Evolutionary conservation across 2,329 filamentous ascomycete species (phyloP), one percentile per base, ranked within the genome.

Genomic region (Tolypocladium tundrense): DNA sequence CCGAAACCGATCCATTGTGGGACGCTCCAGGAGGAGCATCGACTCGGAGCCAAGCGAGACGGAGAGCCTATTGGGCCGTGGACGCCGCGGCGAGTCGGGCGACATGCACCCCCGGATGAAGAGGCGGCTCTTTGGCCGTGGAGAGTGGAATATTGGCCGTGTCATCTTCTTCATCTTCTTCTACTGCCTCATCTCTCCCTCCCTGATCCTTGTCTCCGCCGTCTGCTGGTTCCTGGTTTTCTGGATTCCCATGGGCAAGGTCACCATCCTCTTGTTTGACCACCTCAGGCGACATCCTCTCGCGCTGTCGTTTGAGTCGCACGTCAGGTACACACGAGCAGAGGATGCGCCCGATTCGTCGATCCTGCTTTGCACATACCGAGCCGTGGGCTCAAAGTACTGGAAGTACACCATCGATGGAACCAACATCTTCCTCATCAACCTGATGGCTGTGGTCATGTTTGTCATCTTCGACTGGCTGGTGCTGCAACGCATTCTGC

Each of bases 371-470:
- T 99, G 94, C 80, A 99, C 94, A 7, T 99, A 99, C 75, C 88
- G 95, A 59, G 94, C 94, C 50, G 93, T 95, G 14, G 94, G 94
- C 14, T 80, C 86, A 64, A 93, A 93, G 72, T 99, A 99, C 77
- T 99, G 95, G 93, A 99, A 99, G 75, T 99, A 99, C 75, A 99
- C 94, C 4, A 81, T 99, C 59, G 94, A 99, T 69, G 95, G 94
- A 57, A 99, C 94, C 60, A 99, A 99, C 74, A 96, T 99, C 69
- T 97, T 99, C 75, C 84, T 99, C 64, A 97, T 99, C 78, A 99
- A 99, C 71, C 82, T 99, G 58, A 90, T 97, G 76, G 88, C 85
- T 14, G 84, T 99, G 21, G 94, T 99, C n/a, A 77, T 90, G 31
- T 97, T 99, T 69, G 89, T 93, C 67, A 95, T 99, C 61, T 84